phyloP scores from a whole-genome alignment of 495 filamentous ascomycete species.

The Lasiosphaeria ovina region DNA sequence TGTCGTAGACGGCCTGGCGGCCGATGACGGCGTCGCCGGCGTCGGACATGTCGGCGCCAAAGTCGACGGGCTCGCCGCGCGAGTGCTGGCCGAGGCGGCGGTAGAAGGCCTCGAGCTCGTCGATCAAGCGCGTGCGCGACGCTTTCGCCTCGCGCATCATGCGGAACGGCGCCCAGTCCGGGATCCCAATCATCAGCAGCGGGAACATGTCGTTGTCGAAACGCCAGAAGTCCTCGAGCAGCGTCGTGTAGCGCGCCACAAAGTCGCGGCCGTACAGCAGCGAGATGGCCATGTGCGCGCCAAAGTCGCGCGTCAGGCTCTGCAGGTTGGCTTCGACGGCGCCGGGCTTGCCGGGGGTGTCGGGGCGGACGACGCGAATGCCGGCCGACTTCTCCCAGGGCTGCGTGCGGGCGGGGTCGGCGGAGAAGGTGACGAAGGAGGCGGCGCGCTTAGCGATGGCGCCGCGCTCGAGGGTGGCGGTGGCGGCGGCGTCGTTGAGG shows the following conservation, averaged over 20 bases:
- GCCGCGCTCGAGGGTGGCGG: slow-evolving; percentile 7
- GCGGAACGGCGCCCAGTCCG: slow-evolving; percentile 17
- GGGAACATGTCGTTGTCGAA: slow-evolving; percentile 22
- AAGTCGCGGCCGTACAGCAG: slow-evolving; percentile 14
- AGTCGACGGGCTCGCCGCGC: slow-evolving; percentile 6
- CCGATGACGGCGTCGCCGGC: slow-evolving; percentile 3
- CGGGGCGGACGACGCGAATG: not conserved
- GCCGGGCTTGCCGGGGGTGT: not conserved
- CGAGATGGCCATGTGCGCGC: slow-evolving; percentile 11
- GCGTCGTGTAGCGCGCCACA: slow-evolving; percentile 5
- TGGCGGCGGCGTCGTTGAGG: slow-evolving; percentile 8
- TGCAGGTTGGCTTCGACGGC: slow-evolving; percentile 12
- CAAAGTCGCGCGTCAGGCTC: slow-evolving; percentile 9
- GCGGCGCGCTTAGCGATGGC: slow-evolving; percentile 4
- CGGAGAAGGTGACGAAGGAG: slow-evolving; percentile 8
- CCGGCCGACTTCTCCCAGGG: slow-evolving; percentile 10
- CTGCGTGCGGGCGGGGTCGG: slow-evolving; percentile 1
- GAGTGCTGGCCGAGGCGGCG: slow-evolving; percentile 9
- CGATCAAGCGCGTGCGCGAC: slow-evolving; percentile 11
- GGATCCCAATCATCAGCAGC: slow-evolving; percentile 20
- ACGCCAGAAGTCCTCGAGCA: slow-evolving; percentile 18
- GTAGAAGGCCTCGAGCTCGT: slow-evolving; percentile 6
- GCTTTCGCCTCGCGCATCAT: slow-evolving; percentile 16
- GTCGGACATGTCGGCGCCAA: slow-evolving; percentile 16
- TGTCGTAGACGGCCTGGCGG: not conserved